Evolutionary conservation across 192 early-diverging fungal species (phyloP), one percentile per base, ranked within the genome.

Genomic region (Glomus cerebriforme): DNA sequence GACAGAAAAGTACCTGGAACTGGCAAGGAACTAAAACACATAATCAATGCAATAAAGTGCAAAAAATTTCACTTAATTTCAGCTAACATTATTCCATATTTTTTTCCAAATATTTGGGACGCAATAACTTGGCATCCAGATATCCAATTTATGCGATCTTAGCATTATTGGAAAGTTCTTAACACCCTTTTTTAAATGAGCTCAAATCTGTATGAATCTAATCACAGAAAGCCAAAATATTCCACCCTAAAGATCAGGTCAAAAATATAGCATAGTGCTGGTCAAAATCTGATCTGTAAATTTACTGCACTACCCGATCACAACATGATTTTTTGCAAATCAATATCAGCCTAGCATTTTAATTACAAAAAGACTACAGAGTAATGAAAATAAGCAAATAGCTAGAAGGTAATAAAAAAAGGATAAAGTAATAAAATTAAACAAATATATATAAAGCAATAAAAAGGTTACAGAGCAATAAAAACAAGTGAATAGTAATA

Each of bases 221-320:
- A 60, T 60, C 9, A 60, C 59, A 60, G 59, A 60, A 60, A 60
- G n/a, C n/a, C n/a, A n/a, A n/a, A n/a, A n/a, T n/a, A n/a, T n/a
- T n/a, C n/a, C n/a, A n/a, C n/a, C n/a, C n/a, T n/a, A n/a, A n/a
- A n/a, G n/a, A n/a, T n/a, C n/a, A n/a, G n/a, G n/a, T n/a, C n/a
- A n/a, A n/a, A n/a, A n/a, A n/a, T n/a, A n/a, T n/a, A n/a, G n/a
- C n/a, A n/a, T n/a, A n/a, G n/a, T n/a, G n/a, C n/a, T n/a, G n/a
- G n/a, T n/a, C n/a, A n/a, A n/a, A n/a, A n/a, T n/a, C n/a, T n/a
- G n/a, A n/a, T n/a, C n/a, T n/a, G n/a, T n/a, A n/a, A n/a, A n/a
- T n/a, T n/a, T n/a, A n/a, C n/a, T n/a, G n/a, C n/a, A n/a, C n/a
- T n/a, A n/a, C n/a, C n/a, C n/a, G n/a, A n/a, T n/a, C n/a, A n/a